Conservation (phyloP, 2,329 filamentous ascomycete genomes). For the Aspergillus sergii region DNA sequence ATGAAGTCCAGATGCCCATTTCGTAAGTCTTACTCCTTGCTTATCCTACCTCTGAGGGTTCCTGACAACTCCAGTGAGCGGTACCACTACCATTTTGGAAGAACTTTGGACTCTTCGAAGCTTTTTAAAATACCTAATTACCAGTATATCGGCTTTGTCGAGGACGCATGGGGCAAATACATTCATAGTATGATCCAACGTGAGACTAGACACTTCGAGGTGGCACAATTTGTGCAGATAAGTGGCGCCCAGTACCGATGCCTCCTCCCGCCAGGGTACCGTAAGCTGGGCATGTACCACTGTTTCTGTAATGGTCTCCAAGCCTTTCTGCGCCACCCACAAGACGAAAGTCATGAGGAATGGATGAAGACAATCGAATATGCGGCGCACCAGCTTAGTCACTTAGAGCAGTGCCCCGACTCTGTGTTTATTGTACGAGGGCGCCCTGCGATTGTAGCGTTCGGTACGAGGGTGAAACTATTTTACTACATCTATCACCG, state of each 20-base stretch:
- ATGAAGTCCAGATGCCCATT: not conserved
- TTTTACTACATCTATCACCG: conserved; percentile 20
- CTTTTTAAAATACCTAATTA: conserved; percentile 4
- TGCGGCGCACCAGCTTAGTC: conserved; percentile 9
- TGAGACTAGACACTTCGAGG: not conserved
- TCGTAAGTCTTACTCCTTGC: not conserved
- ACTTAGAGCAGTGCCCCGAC: not conserved
- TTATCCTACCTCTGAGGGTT: not conserved
- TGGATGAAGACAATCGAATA: conserved; percentile 16
- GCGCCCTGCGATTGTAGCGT: conserved; percentile 17
- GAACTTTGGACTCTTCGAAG: conserved; percentile 1
- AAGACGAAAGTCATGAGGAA: conserved; percentile 16
- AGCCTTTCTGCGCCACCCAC: conserved; percentile 12
- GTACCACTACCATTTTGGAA: not conserved
- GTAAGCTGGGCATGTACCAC: conserved; percentile 11
- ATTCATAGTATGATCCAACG: conserved; percentile 1
- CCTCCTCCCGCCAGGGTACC: conserved; percentile 17
- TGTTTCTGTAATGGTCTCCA: conserved; percentile 13
- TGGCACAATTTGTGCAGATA: not conserved
- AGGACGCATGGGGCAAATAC: conserved; percentile 17
- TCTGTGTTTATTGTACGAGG: not conserved
- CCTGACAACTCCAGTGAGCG: not conserved
- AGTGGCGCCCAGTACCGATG: conserved; percentile 9
- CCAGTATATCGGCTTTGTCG: conserved; percentile 15
- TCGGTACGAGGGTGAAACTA: conserved; percentile 14